Evolutionary conservation across 164 flowering plant genomes (phyloP), one percentile per base, ranked within the genome.

Genomic region (Taxillus chinensis): DNA sequence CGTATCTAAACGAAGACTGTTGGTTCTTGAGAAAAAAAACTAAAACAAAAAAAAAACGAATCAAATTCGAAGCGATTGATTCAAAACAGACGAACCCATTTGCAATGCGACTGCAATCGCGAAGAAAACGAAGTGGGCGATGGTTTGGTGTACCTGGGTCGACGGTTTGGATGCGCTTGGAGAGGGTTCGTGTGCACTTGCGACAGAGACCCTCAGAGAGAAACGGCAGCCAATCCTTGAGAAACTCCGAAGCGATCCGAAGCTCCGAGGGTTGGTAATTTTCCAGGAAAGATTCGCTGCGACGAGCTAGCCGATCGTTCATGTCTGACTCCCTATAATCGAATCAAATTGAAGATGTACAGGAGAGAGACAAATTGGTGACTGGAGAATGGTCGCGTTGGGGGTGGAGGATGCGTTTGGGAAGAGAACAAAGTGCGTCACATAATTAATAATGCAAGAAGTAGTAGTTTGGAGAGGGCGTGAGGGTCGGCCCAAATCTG

Each of bases 171-270:
- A 89, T 69, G 63, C 90, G 84, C 67, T 71, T 60, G 39, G 81
- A 63, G 63, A 92, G 83, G 5, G 39, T 62, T 3, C 57, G 64
- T 8, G 79, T 58, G 74, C 98, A 92, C 59, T 51, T 41, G 3
- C 39, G 49, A 75, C 98, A 92, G 64, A 92, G 89, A 59, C 73
- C 91, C 55, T 73, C 65, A 45, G 87, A 67, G 66, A 92, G 85
- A 64, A 82, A 87, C 3, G 96, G 92, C 57, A 84, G 78, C 89
- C 92, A 92, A 8, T 72, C 81, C 38, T 81, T 71, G 54, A 92
- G 77, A 51, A 86, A 89, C 64, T 87, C 95, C 45, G 90, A 78
- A 0, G 92, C 96, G 67, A 78, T 82, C 60, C 63, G 69, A 41
- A 85, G 86, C 12, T 91, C 98, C 3, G 79, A 74, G 7, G 74